Evolutionary conservation across 2,329 filamentous ascomycete species (phyloP).

Genomic region (Paecilomyces sp.): DNA sequence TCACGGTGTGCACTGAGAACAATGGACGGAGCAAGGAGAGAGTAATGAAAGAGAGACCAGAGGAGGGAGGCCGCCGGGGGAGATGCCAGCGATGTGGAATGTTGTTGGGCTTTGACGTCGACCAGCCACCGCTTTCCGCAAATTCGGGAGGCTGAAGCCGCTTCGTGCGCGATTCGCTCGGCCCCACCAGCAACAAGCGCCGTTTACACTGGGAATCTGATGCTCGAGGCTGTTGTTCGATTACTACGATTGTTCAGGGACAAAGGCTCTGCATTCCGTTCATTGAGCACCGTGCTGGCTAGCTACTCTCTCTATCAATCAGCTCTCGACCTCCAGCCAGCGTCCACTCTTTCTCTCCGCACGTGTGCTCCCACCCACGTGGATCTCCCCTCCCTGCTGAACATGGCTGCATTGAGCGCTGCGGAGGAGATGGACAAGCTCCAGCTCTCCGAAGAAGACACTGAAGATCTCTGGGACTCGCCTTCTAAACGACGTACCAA

Average conservation of each 20-base stretch:
- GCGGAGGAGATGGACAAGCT: slow-evolving; percentile 46
- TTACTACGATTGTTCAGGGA: not conserved
- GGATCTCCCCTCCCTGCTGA: not conserved
- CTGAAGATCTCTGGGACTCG: slow-evolving; percentile 53
- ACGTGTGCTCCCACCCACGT: not conserved
- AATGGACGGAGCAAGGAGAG: not conserved
- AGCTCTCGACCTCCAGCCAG: not conserved
- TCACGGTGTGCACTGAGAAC: not conserved
- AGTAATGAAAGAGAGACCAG: slow-evolving; percentile 1
- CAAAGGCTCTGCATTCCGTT: not conserved
- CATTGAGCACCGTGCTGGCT: not conserved
- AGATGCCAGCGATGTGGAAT: not conserved
- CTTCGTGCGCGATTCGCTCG: not conserved
- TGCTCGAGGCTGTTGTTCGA: not conserved
- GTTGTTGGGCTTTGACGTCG: not conserved
- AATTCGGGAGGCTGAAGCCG: slow-evolving; percentile 4
- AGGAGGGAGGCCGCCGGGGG: not conserved
- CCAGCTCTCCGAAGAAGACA: slow-evolving; percentile 48
- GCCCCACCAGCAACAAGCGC: not conserved
- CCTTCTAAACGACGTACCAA: slow-evolving; percentile 38
- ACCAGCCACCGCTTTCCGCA: slow-evolving; percentile 10
- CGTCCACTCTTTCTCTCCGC: not conserved
- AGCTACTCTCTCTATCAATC: not conserved
- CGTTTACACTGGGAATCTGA: not conserved
- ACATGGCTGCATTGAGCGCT: slow-evolving; percentile 28